Evolutionary conservation across 768 basidiomycete species (phyloP), one percentile per base, ranked within the genome.

Genomic region (Leccinum variicolor): DNA sequence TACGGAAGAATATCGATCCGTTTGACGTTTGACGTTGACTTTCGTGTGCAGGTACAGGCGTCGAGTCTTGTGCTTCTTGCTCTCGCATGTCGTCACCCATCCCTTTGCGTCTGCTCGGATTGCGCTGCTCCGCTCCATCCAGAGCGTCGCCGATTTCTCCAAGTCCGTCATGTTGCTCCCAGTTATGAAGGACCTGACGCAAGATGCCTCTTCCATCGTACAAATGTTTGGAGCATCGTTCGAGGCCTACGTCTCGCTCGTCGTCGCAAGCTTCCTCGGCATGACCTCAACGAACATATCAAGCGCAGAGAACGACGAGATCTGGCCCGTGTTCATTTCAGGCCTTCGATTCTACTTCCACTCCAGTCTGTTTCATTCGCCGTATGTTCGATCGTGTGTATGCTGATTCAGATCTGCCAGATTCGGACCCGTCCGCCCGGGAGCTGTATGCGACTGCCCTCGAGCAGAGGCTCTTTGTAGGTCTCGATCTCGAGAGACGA

Each of bases 61-160:
- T 59, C 81, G 85, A 13, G 74, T 94, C 45, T 66, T 91, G 43
- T 92, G 87, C 66, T 94, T 82, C 70, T 70, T 97, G 0, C 74
- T 91, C 6, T 94, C 94, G 2, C 95, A 98, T 68, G 77, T 89
- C 61, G 79, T 80, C 49, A 80, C 83, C 4, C 81, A 89, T 61
- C 72, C 77, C 2, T 66, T 81, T 3, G 70, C 81, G 3, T 57
- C 64, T 1, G 78, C 81, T 17, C 83, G 85, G 58, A 66, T 82
- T 11, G 66, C 74, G 11, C 72, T 98, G 0, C 76, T 98, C 17
- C 73, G 62, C 5, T 73, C 76, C 33, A 55, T 84, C 10, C 66
- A 72, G 51, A 66, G 67, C 7, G 73, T 85, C 15, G 62, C 76
- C 0, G 80, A 80, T 61, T 68, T 49, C 50, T 62, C 69, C 50